A percentile compares a stretch with the other conserved stretches of the same genome.
Evolutionary conservation across 1,284 basidiomycete genomes (phyloP).

Genomic region (Apiotrichum veenhuisii): DNA sequence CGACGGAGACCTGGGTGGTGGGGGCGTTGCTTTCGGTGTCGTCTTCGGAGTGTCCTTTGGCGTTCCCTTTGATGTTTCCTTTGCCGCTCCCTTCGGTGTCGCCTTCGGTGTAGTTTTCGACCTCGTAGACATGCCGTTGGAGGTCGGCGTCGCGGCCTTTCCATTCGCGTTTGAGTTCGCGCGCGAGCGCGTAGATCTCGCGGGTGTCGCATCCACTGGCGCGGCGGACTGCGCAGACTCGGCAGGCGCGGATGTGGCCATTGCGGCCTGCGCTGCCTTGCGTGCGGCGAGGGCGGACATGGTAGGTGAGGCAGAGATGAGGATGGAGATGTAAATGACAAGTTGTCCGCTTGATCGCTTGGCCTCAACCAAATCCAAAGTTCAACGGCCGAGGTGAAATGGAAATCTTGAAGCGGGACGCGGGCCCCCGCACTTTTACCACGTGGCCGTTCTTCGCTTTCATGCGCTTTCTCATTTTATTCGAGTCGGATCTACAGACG

Average conservation of each 20-base stretch:
- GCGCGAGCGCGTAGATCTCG: no score
- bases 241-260: not conserved
- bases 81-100: not conserved
- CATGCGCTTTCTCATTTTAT: not conserved
- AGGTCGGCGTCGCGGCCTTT: not conserved
- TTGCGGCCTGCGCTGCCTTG: constrained; percentile 23
- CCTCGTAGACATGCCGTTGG: not conserved
- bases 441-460: not conserved
- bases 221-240: not conserved
- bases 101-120: not conserved
- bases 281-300: constrained; percentile 35
- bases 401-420: no score
- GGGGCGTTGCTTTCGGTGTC: not conserved
- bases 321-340: not conserved
- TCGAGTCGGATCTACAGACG: not conserved
- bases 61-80: not conserved
- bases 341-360: not conserved
- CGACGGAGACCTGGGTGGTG: not conserved
- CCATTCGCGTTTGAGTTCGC: not conserved
- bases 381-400: no score
- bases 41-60: not conserved
- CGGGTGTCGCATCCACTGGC: not conserved
- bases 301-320: not conserved
- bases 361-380: no score
- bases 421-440: not conserved